These are phyloP conservation scores for Alternaria solani DNA, from an alignment of 2,329 filamentous ascomycete genomes.

Conservation along the genomic window DNA sequence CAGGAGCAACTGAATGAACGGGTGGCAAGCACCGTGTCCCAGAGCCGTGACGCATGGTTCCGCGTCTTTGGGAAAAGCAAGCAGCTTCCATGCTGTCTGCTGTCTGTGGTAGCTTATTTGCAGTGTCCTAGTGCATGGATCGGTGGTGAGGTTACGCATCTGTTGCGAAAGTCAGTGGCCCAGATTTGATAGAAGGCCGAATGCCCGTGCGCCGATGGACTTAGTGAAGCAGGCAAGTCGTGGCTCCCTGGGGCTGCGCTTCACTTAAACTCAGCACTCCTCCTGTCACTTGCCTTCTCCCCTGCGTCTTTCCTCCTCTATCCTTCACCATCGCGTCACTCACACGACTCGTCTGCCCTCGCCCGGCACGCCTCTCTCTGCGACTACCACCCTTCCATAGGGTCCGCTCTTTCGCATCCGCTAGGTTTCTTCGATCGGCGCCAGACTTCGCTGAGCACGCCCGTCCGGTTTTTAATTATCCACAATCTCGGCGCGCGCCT, in stretches of 20 bases:
- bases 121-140: neutral
- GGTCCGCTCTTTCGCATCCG: slow-evolving; percentile 33
- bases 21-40: slow-evolving; percentile 9
- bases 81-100: neutral
- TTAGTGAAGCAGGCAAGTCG: slow-evolving; percentile 27
- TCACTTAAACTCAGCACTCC: slow-evolving; percentile 46
- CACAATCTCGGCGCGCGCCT: slow-evolving; percentile 31
- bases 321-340: slow-evolving; percentile 24
- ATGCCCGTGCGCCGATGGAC: slow-evolving; percentile 32
- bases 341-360: slow-evolving; percentile 24
- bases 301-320: slow-evolving; percentile 28
- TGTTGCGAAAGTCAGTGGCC: slow-evolving; percentile 34
- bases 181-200: slow-evolving; percentile 34
- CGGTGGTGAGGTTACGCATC: slow-evolving; percentile 20
- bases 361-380: slow-evolving; percentile 25
- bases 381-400: slow-evolving; percentile 24
- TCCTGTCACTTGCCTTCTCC: slow-evolving; percentile 31
- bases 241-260: slow-evolving; percentile 33
- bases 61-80: neutral
- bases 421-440: slow-evolving; percentile 35
- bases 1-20: slow-evolving; percentile 14
- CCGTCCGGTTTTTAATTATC: slow-evolving; percentile 33
- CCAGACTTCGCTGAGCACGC: slow-evolving; percentile 43
- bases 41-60: slow-evolving; percentile 1
- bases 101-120: neutral